These are phyloP conservation scores for Cladophialophora chaetospira DNA, from an alignment of 2,329 filamentous ascomycete genomes.

Conservation along the genomic window DNA sequence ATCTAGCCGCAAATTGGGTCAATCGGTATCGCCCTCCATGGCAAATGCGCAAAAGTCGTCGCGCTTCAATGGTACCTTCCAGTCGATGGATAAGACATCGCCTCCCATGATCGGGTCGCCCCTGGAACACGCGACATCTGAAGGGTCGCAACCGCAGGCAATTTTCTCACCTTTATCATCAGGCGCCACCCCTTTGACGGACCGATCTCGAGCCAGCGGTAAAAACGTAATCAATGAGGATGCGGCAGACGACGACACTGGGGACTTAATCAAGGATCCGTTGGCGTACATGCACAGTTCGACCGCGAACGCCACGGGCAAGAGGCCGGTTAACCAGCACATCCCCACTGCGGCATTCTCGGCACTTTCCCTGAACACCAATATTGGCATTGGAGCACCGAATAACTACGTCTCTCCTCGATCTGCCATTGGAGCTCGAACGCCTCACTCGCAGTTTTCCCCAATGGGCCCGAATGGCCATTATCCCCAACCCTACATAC, in stretches of 20 bases:
- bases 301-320: slow-evolving; percentile 48
- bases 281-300: slow-evolving; percentile 72
- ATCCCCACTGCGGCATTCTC: slow-evolving; percentile 70
- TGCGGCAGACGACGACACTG: slow-evolving; percentile 62
- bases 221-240: slow-evolving; percentile 67
- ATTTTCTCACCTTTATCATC: slow-evolving; percentile 65
- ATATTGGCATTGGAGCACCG: slow-evolving; percentile 41
- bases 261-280: slow-evolving; percentile 63
- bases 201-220: slow-evolving; percentile 56
- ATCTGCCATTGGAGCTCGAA: slow-evolving; percentile 52
- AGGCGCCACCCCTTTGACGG: slow-evolving; percentile 53
- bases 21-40: slow-evolving; percentile 36
- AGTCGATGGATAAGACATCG: slow-evolving; percentile 59
- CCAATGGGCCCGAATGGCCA: slow-evolving; percentile 52
- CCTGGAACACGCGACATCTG: slow-evolving; percentile 55
- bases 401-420: slow-evolving; percentile 55
- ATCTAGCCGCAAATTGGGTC: slow-evolving; percentile 41
- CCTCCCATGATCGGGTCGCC: slow-evolving; percentile 47
- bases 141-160: slow-evolving; percentile 54
- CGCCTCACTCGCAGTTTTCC: slow-evolving; percentile 59
- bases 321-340: slow-evolving; percentile 71
- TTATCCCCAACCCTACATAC: slow-evolving; percentile 61
- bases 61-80: slow-evolving; percentile 63
- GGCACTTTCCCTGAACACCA: slow-evolving; percentile 72
- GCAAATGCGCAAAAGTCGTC: slow-evolving; percentile 55